Conservation (phyloP, 495 filamentous ascomycete species). For the Penicillium silybi region DNA sequence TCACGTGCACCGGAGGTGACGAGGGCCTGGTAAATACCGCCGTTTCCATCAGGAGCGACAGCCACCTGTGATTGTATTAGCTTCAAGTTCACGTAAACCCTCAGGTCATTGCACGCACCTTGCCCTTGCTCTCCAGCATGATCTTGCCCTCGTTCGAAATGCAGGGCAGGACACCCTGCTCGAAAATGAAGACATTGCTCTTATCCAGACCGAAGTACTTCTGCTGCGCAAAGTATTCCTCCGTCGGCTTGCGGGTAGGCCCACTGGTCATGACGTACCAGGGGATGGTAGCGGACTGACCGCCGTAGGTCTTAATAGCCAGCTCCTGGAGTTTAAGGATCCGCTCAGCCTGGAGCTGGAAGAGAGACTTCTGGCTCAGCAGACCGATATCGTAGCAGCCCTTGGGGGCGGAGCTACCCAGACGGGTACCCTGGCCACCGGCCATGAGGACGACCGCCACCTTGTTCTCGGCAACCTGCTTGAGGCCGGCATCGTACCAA, state of each 20-base stretch:
- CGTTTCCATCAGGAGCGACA: slow-evolving; percentile 97
- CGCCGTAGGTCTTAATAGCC: slow-evolving; percentile 66
- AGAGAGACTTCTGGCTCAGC: slow-evolving; percentile 86
- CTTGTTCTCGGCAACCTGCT: slow-evolving; percentile 81
- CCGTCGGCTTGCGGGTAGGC: slow-evolving; percentile 87
- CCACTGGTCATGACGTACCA: slow-evolving; percentile 99
- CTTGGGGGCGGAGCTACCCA: slow-evolving; percentile 94
- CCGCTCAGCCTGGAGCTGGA: slow-evolving; percentile 94
- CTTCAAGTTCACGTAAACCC: not conserved
- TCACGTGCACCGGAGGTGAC: slow-evolving; percentile 74
- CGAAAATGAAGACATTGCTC: slow-evolving; percentile 88
- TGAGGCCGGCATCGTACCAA: slow-evolving; percentile 84
- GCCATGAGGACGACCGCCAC: slow-evolving; percentile 97
- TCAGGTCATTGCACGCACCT: slow-evolving; percentile 55
- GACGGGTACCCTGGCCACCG: slow-evolving; percentile 90
- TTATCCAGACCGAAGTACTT: slow-evolving; percentile 84
- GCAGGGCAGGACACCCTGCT: slow-evolving; percentile 95
- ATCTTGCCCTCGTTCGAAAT: slow-evolving; percentile 99
- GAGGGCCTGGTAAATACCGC: slow-evolving; percentile 92
- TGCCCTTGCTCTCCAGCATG: slow-evolving; percentile 82
- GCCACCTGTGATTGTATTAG: slow-evolving; percentile 53
- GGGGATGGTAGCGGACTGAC: slow-evolving; percentile 68
- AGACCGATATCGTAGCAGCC: slow-evolving; percentile 95
- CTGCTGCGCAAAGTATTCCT: slow-evolving; percentile 87
- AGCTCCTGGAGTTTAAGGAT: slow-evolving; percentile 83